A percentile compares a stretch with the other conserved stretches of the same genome.
phyloP scores from a whole-genome alignment of 139 green algal species.

The Zygnema circumcarinatum region DNA sequence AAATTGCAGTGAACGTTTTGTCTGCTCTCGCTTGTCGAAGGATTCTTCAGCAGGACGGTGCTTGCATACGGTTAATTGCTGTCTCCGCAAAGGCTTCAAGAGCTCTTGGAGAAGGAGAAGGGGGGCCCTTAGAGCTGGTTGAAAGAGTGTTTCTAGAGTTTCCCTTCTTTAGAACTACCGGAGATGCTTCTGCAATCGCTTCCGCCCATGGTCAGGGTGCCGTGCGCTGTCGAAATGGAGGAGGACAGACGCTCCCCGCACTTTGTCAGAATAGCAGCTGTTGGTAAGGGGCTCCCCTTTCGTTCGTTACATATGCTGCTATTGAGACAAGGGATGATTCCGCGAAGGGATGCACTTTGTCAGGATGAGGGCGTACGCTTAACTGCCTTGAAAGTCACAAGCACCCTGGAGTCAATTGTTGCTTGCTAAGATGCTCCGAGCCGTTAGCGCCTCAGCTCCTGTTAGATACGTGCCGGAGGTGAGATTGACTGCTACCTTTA shows the following conservation, averaged over 20 bases:
- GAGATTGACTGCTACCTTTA: too few species aligned
- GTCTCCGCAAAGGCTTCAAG: background rate
- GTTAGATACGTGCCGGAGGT: background rate
- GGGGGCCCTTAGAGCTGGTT: background rate
- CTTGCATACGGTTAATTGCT: background rate
- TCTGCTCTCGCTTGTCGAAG: background rate
- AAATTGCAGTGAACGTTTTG: background rate
- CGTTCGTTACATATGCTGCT: background rate
- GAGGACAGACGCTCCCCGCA: background rate
- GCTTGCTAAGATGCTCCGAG: too few species aligned
- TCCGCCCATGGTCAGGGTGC: background rate
- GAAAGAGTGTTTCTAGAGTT: background rate
- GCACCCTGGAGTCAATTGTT: too few species aligned
- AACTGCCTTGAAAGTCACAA: background rate
- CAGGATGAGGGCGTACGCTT: background rate
- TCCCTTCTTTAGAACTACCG: background rate
- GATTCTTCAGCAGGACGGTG: background rate
- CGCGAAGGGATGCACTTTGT: background rate
- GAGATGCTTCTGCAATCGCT: background rate
- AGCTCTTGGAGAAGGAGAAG: background rate
- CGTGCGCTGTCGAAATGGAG: background rate
- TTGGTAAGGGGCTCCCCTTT: background rate
- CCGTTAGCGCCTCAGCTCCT: too few species aligned
- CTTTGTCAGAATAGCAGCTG: background rate
- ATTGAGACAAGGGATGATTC: background rate